A percentile compares a stretch with the other conserved stretches of the same genome.
These are phyloP conservation scores for Eudorina sp. DNA, from an alignment of 139 green algal species.

Conservation along the genomic window DNA sequence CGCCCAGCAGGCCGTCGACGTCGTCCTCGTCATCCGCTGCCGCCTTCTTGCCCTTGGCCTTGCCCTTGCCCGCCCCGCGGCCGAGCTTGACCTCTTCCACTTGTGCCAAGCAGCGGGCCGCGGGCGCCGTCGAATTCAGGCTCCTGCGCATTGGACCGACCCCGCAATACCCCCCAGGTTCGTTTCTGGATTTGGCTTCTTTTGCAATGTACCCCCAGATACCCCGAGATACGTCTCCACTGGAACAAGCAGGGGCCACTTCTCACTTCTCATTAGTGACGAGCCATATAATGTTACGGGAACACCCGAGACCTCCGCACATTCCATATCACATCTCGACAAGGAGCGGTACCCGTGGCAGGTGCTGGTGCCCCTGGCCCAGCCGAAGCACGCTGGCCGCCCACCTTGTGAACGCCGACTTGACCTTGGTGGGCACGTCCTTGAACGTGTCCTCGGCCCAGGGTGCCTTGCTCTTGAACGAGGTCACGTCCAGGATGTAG, in stretches of 20 bases:
- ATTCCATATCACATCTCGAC: too few relatives aligned
- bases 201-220: too few relatives aligned
- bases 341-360: too few relatives aligned
- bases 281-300: too few relatives aligned
- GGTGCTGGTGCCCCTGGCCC: too few relatives aligned
- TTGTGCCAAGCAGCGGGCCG: slow-evolving; percentile 54
- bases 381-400: too few relatives aligned
- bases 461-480: slow-evolving; percentile 84
- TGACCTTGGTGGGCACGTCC: slow-evolving; percentile 77
- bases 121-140: slow-evolving; percentile 58
- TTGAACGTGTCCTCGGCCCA: slow-evolving; percentile 87
- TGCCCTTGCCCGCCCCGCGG: slow-evolving; percentile 47
- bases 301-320: too few relatives aligned
- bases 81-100: slow-evolving; percentile 66
- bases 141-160: slow-evolving; percentile 50
- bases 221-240: too few relatives aligned
- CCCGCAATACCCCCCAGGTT: too few relatives aligned
- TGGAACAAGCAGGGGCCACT: too few relatives aligned
- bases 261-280: too few relatives aligned
- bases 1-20: slow-evolving; percentile 37
- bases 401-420: slow-evolving; percentile 87
- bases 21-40: slow-evolving; percentile 51
- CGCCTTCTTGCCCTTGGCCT: slow-evolving; percentile 44
- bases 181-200: too few relatives aligned
- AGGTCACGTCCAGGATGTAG: slow-evolving; percentile 85